Base-by-base conservation (phyloP, 176 grass and related monocot species). In the Eleusine indica region DNA sequence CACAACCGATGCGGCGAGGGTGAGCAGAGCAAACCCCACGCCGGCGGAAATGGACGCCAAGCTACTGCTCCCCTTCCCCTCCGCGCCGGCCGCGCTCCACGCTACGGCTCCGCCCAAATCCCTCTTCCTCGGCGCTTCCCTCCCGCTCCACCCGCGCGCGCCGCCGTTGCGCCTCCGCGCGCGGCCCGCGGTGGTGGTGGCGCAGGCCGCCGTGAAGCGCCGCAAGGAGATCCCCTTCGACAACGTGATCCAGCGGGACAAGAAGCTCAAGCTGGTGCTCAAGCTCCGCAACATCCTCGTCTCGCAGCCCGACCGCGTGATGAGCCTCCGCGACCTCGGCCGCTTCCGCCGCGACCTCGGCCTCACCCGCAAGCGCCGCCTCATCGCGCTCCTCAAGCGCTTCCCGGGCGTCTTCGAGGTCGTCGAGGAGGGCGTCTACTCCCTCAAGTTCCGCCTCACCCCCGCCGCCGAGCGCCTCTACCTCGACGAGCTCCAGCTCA, bases 241-340 rank as follows among this genome's bases (percentile, higher is more conserved):
- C 82, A 92, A 85, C 85, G 96, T 98, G 13, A 94, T 98, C 75
- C 91, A 98, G 80, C 86, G 89, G 28, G 96, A 98, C 86, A 99
- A 99, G 93, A 99, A 94, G 84, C 86, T 99, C 7, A 99, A 99
- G 83, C 89, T 99, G 28, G 89, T 96, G 17, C 83, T 99, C 79
- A 96, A 94, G 89, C 94, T 99, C 43, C 91, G 93, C 80, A 90
- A 91, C 74, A 94, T 99, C 75, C 91, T 99, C 52, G 91, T 96
- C 44, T 77, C 79, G 83, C 81, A 90, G 73, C 89, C 89, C 4
- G 89, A 99, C 86, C 78, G 91, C 42, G 87, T 96, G 78, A 99
- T 99, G 96, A 94, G 86, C 83, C 89, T 99, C 12, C 73, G 89
- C 4, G 90, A 99, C 76, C 92, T 98, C 30, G 96, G 96, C 60